These are phyloP conservation scores for Mrakia hoshinonis DNA, from an alignment of 768 basidiomycete species.

Conservation along the genomic window DNA sequence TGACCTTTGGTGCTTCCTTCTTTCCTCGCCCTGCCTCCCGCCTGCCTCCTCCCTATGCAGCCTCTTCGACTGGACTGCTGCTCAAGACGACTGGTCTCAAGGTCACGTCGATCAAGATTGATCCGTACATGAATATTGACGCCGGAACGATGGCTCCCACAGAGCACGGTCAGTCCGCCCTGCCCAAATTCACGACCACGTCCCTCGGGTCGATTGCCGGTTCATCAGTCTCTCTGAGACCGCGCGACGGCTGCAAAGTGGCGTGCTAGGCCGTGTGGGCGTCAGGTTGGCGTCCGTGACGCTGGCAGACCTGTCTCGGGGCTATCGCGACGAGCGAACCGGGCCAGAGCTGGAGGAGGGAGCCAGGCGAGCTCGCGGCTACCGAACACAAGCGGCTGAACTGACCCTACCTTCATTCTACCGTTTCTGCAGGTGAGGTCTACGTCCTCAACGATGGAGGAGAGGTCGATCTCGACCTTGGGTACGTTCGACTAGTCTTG, in stretches of 20 bases:
- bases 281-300: too few species aligned
- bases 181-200: neutral
- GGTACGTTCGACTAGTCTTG: constrained; percentile 37
- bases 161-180: constrained; percentile 69
- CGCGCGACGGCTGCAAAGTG: too few species aligned
- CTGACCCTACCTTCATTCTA: neutral
- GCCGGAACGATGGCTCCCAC: constrained; percentile 98
- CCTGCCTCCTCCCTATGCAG: constrained; percentile 43
- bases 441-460: constrained; percentile 97
- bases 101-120: constrained; percentile 98
- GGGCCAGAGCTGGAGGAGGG: neutral
- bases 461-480: constrained; percentile 93
- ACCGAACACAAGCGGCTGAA: neutral
- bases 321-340: too few species aligned
- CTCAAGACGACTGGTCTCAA: constrained; percentile 91
- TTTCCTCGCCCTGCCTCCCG: constrained; percentile 17
- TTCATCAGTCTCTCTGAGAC: too few species aligned
- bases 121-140: constrained; percentile 99
- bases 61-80: constrained; percentile 90
- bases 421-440: constrained; percentile 65
- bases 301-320: too few species aligned
- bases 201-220: neutral
- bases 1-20: neutral
- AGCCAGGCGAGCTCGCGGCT: neutral
- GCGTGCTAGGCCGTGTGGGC: too few species aligned